phyloP scores from a whole-genome alignment of 2,329 filamentous ascomycete genomes.

The Stromatinia cepivora region DNA sequence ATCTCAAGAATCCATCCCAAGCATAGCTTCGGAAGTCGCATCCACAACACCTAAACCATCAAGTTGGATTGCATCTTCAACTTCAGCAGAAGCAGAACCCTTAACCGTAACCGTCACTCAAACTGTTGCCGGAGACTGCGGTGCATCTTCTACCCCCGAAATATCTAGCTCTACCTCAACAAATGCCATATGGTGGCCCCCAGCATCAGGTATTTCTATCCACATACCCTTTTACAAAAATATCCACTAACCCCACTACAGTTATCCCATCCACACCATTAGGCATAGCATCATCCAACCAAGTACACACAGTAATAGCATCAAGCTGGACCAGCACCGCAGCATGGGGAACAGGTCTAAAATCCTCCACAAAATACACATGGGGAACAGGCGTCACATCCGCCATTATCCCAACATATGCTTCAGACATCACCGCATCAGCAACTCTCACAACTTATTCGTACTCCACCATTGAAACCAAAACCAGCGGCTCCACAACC shows the following conservation, averaged over 20 bases:
- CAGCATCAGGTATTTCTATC: slow-evolving; percentile 9
- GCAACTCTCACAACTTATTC: background rate
- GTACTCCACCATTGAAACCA: background rate
- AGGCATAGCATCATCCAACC: background rate
- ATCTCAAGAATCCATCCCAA: background rate
- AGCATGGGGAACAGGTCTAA: background rate
- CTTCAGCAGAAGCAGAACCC: background rate
- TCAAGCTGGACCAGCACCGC: background rate
- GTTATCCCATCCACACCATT: background rate
- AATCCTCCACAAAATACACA: background rate
- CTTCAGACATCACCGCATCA: background rate
- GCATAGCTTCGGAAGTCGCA: background rate
- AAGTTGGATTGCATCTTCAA: background rate
- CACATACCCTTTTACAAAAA: background rate
- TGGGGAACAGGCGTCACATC: background rate
- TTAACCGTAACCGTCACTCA: slow-evolving; percentile 12
- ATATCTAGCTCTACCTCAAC: slow-evolving; percentile 1
- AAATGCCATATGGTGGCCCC: background rate
- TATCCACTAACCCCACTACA: background rate
- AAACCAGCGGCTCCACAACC: background rate
- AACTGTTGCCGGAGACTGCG: slow-evolving; percentile 6
- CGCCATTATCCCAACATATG: background rate
- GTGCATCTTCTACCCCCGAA: background rate
- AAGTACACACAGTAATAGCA: background rate
- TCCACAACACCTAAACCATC: background rate